Base-by-base conservation (phyloP, 352 stramenopile species). In the Globisporangium camurandrum region DNA sequence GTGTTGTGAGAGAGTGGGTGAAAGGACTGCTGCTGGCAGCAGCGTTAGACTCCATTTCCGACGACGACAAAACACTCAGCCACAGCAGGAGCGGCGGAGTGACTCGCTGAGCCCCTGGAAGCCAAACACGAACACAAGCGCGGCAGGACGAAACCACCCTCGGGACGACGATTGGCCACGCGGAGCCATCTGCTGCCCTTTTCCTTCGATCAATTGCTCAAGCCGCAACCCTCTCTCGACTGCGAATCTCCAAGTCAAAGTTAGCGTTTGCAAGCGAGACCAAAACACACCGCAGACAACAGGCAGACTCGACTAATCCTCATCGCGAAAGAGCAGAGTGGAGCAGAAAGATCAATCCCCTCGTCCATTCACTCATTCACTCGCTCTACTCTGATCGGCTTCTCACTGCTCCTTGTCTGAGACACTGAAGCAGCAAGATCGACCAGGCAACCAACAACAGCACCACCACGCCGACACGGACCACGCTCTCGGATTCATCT, bases 121-220 rank as follows among this genome's bases (percentile, higher is more conserved):
- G 30, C 30, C 8, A 8, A 2, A 12, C 30, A 34, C 30, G 30
- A 34, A 12, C 30, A 34, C 12, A 28, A 14, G n/a, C 8, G 19
- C 24, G 39, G 39, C 17, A 22, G 27, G 39, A 24, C 39, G 39
- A 45, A 45, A 45, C 20, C 39, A 45, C 39, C 39, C 20, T 16
- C 39, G 3, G 11, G 30, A 8, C 30, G 8, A 8, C 8, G 8
- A 34, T 34, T 12, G 9, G 30, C 16, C 39, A 45, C 6, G n/a
- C n/a, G n/a, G n/a, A n/a, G n/a, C n/a, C n/a, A n/a, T n/a, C n/a
- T n/a, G n/a, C n/a, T n/a, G n/a, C n/a, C n/a, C n/a, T n/a, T n/a
- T n/a, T n/a, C n/a, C n/a, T n/a, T n/a, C n/a, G n/a, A n/a, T n/a
- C n/a, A n/a, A n/a, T n/a, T n/a, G n/a, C n/a, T n/a, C n/a, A n/a